Evolutionary conservation across 306 rosid species (phyloP), one percentile per base, ranked within the genome.

Genomic region (Quillaja saponaria): DNA sequence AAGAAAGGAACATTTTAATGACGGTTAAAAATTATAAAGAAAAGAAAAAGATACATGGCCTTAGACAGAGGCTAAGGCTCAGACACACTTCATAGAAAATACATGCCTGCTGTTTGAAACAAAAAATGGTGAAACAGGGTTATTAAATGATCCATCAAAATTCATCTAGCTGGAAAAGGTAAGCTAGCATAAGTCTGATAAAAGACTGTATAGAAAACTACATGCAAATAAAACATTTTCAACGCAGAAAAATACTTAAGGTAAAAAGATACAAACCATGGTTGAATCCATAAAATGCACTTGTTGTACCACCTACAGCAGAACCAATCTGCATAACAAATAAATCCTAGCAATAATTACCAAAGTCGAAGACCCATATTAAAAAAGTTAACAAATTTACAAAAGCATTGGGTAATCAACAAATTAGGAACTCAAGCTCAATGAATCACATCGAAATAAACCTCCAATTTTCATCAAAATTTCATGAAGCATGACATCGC

Each of bases 231-330:
- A 10, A 38, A 64, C 33, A 18, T 9, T 31, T 6, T 18, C 5
- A 40, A 63, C 3, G 42, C 4, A 60, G 21, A 9, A 34, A 33
- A 42, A 46, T 13, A 28, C 13, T 3, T 8, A n/a, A 34, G 48
- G 19, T 21, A 17, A 10, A 55, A 18, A 13, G 41, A 47, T 1
- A 54, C 41, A 49, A 77, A 91, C 97, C 96, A 42, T 80, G 82
- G 77, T 91, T 88, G 78, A 91, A 91, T 78, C 97, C 92, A 81
- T 88, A 91, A 66, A 91, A 91, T 34, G 94, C 96, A 88, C 96
- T 88, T 49, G 91, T 50, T 10, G 80, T 91, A 50, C 97, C 97
- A 55, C 97, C 97, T 71, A 88, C 85, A 10, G 90, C 97, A 67
- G 97, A 91, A 53, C 97, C 92, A 80, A 91, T 91, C 97, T 91